Conservation (phyloP, 1,139 yeast genomes). For the Suhomyces ambrosiae region DNA sequence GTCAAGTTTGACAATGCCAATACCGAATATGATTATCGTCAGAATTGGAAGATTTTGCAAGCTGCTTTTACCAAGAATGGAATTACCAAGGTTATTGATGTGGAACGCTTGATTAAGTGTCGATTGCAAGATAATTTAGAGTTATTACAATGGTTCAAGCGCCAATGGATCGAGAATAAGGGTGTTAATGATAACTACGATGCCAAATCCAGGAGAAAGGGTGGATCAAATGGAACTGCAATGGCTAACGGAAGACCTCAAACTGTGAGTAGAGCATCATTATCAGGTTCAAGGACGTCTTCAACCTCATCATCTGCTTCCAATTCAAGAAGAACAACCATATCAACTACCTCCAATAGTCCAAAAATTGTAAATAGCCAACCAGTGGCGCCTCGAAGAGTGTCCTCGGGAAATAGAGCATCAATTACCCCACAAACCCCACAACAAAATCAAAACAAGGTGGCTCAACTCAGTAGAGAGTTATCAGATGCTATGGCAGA, state of each 20-base stretch:
- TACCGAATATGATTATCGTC: conserved; percentile 74
- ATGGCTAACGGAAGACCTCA: not conserved
- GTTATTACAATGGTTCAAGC: conserved; percentile 88
- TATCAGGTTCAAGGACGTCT: conserved; percentile 6
- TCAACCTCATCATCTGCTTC: conserved; percentile 11
- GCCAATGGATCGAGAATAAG: conserved; percentile 76
- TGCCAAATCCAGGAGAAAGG: conserved; percentile 43
- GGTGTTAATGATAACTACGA: conserved; percentile 66
- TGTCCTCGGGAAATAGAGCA: conserved; percentile 10
- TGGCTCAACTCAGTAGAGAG: conserved; percentile 15
- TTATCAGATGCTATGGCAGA: conserved; percentile 23
- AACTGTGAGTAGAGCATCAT: not conserved
- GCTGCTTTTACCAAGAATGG: conserved; percentile 69
- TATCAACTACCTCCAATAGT: conserved; percentile 5
- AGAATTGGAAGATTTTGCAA: conserved; percentile 85
- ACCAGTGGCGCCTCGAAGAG: conserved; percentile 6
- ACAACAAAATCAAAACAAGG: conserved; percentile 10
- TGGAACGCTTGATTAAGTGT: conserved; percentile 81
- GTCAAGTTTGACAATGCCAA: conserved; percentile 67
- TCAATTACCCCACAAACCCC: conserved; percentile 6
- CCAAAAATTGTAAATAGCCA: conserved; percentile 7
- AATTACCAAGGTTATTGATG: conserved; percentile 76
- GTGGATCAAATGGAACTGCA: conserved; percentile 2
- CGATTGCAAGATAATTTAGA: conserved; percentile 92
- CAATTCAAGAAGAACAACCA: conserved; percentile 9